phyloP scores from a whole-genome alignment of 176 grass and related monocot species.

The Rhynchospora breviuscula region DNA sequence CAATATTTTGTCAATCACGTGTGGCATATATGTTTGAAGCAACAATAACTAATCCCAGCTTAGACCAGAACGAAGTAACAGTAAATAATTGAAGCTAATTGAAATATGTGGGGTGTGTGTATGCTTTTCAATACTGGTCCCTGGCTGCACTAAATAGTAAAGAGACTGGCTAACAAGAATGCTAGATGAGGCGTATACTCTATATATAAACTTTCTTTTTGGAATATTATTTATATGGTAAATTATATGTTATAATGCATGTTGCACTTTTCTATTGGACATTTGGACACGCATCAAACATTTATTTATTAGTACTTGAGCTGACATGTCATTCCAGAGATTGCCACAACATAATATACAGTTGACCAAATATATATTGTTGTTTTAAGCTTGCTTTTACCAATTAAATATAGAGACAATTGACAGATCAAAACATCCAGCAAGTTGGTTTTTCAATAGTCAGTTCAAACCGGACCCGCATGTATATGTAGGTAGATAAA shows the following conservation, averaged over 20 bases:
- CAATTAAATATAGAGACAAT: background rate
- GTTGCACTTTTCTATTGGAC: background rate
- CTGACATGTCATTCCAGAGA: background rate
- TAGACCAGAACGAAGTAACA: background rate
- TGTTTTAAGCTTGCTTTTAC: too few relatives aligned
- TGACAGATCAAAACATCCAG: background rate
- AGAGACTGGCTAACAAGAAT: conserved; percentile 25
- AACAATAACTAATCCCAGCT: too few relatives aligned
- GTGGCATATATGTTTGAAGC: background rate
- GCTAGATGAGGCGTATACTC: background rate
- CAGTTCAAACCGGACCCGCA: background rate
- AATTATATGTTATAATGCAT: background rate
- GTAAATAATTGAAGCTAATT: background rate
- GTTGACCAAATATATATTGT: background rate
- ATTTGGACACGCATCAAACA: background rate
- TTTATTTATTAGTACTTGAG: background rate
- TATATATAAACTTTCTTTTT: background rate
- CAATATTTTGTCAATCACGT: background rate
- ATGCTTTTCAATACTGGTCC: background rate
- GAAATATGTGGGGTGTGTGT: background rate
- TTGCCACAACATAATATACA: background rate
- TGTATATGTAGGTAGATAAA: background rate
- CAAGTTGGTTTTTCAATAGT: background rate
- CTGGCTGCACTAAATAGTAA: conserved; percentile 13
- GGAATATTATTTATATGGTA: background rate